Base-by-base conservation (phyloP, 1,139 yeast genomes). In the Kodamaea sp. region DNA sequence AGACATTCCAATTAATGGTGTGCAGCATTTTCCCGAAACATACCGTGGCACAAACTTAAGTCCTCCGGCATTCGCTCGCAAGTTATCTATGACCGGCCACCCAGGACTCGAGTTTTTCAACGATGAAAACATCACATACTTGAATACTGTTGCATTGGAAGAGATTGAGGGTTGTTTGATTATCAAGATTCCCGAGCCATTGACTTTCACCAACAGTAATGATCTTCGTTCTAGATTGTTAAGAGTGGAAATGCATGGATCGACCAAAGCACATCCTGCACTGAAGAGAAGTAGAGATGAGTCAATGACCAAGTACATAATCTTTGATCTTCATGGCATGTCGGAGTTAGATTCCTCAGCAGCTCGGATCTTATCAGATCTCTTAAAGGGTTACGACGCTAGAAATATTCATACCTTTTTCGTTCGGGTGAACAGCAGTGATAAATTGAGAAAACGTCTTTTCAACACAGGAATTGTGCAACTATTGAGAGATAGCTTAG, bases 131-230 rank as follows among this genome's bases (percentile, higher is more conserved):
- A 57, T 57, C 51, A 68, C 66, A 34, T 65, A 57, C 25, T 58
- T 70, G 29, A 69, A 70, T 39, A 51, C 59, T 6, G 61, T 59
- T 23, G 66, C 63, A 2, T 59, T 83, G 21, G 92, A 86, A 51
- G 90, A 87, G 44, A 71, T 87, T 29, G 92, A 86, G 51, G 95
- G 95, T 1, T 86, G 95, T 50, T 66, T 92, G 32, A 83, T 90
- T 29, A 84, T 90, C 22, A 87, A 83, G 47, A 80, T 92, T 24
- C 95, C 97, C 0, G 97, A 92, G 53, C 97, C 97, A 1, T 65
- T 92, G 38, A 88, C 95, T 1, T 92, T 92, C 58, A 89, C 96
- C 24, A 92, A 92, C 54, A 78, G 95, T 12, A 86, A 83, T 40
- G 97, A 90, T 53, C 66, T 92, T 46, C 79, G 85, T 41, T 70